These are phyloP conservation scores for Cladosporium sp. DNA, from an alignment of 2,329 filamentous ascomycete genomes.

Conservation along the genomic window DNA sequence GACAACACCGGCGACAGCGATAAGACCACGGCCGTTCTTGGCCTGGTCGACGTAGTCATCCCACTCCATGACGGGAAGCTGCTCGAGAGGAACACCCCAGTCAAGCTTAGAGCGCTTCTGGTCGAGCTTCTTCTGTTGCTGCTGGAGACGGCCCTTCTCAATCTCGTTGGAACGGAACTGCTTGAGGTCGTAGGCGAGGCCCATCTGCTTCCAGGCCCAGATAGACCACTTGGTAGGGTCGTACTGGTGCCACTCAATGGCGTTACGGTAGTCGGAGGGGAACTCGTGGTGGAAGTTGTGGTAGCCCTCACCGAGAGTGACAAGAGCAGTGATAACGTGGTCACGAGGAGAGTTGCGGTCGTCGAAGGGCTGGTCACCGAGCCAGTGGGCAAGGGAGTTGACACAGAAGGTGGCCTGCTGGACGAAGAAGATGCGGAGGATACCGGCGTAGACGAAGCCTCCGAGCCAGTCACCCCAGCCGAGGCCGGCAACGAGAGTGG, in stretches of 20 bases:
- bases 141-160: slow-evolving; percentile 84
- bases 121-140: slow-evolving; percentile 88
- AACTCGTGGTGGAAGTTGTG: slow-evolving; percentile 97
- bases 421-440: slow-evolving; percentile 82
- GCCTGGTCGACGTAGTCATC: slow-evolving; percentile 76
- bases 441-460: slow-evolving; percentile 79
- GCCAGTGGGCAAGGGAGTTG: slow-evolving; percentile 86
- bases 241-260: slow-evolving; percentile 86
- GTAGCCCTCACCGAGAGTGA: slow-evolving; percentile 84
- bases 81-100: slow-evolving; percentile 81
- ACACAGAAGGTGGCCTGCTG: slow-evolving; percentile 92
- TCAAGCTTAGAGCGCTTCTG: slow-evolving; percentile 77
- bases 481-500: slow-evolving; percentile 65
- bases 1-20: slow-evolving; percentile 77
- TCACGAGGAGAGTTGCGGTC: slow-evolving; percentile 89
- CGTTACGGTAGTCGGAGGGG: slow-evolving; percentile 88
- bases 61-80: slow-evolving; percentile 81
- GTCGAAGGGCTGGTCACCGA: slow-evolving; percentile 87
- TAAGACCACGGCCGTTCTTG: slow-evolving; percentile 71
- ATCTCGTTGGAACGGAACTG: slow-evolving; percentile 90
- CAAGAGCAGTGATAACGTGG: slow-evolving; percentile 78
- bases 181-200: slow-evolving; percentile 82
- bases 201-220: slow-evolving; percentile 77
- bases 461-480: slow-evolving; percentile 78
- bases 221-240: slow-evolving; percentile 90